Evolutionary conservation across 2,329 filamentous ascomycete genomes (phyloP).

Genomic region (Ophiosphaerella narmari): DNA sequence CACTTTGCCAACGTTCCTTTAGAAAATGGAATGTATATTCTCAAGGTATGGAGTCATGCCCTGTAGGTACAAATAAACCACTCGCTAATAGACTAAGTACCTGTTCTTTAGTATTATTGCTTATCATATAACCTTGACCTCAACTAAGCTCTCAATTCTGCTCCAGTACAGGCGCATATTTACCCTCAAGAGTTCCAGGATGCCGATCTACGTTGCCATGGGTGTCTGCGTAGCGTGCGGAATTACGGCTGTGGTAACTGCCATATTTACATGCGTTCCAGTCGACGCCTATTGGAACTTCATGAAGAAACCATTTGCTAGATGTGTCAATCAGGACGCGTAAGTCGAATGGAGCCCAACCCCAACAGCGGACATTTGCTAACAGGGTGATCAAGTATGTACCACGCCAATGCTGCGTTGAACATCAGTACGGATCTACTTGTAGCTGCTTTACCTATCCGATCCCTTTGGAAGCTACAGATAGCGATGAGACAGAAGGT

Average conservation of each 20-base stretch:
- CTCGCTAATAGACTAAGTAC: constrained; percentile 17
- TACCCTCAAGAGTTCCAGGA: constrained; percentile 13
- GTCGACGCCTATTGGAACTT: constrained; percentile 23
- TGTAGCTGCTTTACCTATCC: constrained; percentile 21
- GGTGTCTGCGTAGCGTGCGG: constrained; percentile 17
- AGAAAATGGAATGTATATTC: background rate
- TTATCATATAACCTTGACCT: constrained; percentile 20
- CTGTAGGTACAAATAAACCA: too few species aligned
- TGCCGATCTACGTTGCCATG: constrained; percentile 22
- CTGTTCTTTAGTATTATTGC: constrained; percentile 24
- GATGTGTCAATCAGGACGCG: constrained; percentile 9
- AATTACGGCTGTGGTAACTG: constrained; percentile 9
- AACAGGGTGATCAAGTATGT: constrained; percentile 9
- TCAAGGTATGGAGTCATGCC: constrained; percentile 13
- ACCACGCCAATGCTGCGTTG: constrained; percentile 19
- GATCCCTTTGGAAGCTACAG: constrained; percentile 21
- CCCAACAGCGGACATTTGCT: background rate
- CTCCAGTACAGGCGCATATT: constrained; percentile 29
- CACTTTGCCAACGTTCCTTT: constrained; percentile 17
- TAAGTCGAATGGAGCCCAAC: background rate
- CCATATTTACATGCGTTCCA: constrained; percentile 22
- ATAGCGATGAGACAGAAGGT: constrained; percentile 22
- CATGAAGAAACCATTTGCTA: background rate
- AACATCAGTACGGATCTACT: constrained; percentile 26
- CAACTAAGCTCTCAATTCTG: constrained; percentile 28